phyloP scores from a whole-genome alignment of 352 stramenopile species.

The Globisporangium sylvaticum region DNA sequence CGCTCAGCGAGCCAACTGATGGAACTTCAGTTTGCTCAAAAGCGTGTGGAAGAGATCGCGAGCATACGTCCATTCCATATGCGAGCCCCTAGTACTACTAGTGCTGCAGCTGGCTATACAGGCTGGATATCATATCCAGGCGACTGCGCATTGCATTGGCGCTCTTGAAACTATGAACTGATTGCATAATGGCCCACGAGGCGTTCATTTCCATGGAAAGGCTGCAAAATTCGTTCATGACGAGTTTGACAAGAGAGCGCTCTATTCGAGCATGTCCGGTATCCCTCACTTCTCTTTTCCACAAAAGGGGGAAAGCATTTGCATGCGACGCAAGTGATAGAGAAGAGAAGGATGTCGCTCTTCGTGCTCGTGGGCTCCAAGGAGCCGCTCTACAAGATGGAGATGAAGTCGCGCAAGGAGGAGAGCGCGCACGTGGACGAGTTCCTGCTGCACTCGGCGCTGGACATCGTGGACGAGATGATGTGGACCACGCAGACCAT shows the following conservation, averaged over 20 bases:
- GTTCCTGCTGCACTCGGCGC: slow-evolving; percentile 96
- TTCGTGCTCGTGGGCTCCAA: slow-evolving; percentile 85
- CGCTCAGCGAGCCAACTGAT: not conserved
- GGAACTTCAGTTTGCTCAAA: not conserved
- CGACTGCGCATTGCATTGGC: too few relatives aligned
- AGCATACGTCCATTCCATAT: not conserved
- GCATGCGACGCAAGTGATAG: not conserved
- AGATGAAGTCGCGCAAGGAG: slow-evolving; percentile 76
- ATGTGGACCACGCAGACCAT: slow-evolving; percentile 93
- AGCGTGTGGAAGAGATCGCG: not conserved
- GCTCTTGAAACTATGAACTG: not conserved
- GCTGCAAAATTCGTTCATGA: not conserved
- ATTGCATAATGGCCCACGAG: too few relatives aligned
- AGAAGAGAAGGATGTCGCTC: slow-evolving; percentile 60
- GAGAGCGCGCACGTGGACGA: slow-evolving; percentile 93
- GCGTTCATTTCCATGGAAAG: not conserved
- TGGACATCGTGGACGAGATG: slow-evolving; percentile 95
- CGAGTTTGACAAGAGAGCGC: not conserved
- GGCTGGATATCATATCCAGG: too few relatives aligned
- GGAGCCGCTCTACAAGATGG: slow-evolving; percentile 86
- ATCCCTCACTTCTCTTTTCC: not conserved
- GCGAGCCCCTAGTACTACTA: too few relatives aligned
- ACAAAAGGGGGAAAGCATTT: not conserved
- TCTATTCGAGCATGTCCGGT: slow-evolving; percentile 1
- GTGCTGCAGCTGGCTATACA: not conserved